Evolutionary conservation across 129 eudicot species (phyloP).

Genomic region (Flaveria bidentis): DNA sequence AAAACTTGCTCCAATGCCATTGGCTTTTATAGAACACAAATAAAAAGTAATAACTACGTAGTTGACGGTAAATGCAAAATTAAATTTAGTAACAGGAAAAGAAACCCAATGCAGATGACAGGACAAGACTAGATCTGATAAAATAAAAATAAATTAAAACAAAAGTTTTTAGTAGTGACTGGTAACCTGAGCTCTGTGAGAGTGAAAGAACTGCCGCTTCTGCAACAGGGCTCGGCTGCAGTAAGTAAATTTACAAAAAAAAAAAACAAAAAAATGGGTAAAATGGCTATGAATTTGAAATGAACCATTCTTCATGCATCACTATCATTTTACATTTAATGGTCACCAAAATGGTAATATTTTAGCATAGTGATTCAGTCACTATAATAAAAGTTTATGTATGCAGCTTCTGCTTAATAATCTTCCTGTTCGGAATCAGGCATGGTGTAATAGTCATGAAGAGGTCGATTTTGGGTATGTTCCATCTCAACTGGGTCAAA

Average conservation of each 20-base stretch:
- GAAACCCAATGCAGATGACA: conserved; percentile 1
- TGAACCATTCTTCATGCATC: not conserved
- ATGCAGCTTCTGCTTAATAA: not conserved
- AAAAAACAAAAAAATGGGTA: not conserved
- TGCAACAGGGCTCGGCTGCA: conserved; percentile 81
- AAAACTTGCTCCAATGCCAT: conserved; percentile 82
- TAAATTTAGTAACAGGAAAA: not conserved
- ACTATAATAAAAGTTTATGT: not conserved
- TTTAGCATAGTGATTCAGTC: not conserved
- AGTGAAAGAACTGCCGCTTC: conserved; percentile 92
- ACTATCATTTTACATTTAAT: conserved; percentile 3
- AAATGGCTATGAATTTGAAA: conserved; percentile 10
- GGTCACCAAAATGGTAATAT: conserved; percentile 7
- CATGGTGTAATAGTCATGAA: too few relatives aligned
- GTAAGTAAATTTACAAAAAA: not conserved
- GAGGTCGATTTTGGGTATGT: not conserved
- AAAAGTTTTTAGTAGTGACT: not conserved
- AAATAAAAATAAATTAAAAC: not conserved
- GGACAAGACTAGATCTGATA: conserved; percentile 1
- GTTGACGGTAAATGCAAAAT: not conserved
- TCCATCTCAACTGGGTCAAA: not conserved
- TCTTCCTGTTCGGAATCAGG: not conserved
- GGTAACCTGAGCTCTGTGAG: conserved; percentile 97
- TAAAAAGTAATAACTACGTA: not conserved
- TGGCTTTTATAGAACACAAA: conserved; percentile 45